phyloP scores from a whole-genome alignment of 306 rosid species.

The cucumber (Cucumis sativus) region Cucumber_9930_V3 NC_026656.2:5730001-5730500 shows the following conservation, averaged over 20 bases:
- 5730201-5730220: not conserved
- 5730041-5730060: not conserved
- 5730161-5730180: no score
- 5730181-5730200: not conserved
- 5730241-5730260: not conserved
- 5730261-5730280: not conserved
- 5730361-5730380: not conserved
- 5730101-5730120: not conserved
- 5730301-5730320: not conserved
- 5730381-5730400: not conserved
- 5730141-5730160: no score
- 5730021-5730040: not conserved
- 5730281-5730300: not conserved
- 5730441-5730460: no score
- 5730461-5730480: no score
- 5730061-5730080: not conserved
- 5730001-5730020: no score
- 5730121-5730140: not conserved
- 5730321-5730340: not conserved
- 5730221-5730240: not conserved
- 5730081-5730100: not conserved
- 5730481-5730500: no score
- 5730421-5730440: no score
- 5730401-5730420: no score
- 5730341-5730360: not conserved